Conservation (phyloP, 1,284 basidiomycete species). For the Amylostereum chailletii region DNA sequence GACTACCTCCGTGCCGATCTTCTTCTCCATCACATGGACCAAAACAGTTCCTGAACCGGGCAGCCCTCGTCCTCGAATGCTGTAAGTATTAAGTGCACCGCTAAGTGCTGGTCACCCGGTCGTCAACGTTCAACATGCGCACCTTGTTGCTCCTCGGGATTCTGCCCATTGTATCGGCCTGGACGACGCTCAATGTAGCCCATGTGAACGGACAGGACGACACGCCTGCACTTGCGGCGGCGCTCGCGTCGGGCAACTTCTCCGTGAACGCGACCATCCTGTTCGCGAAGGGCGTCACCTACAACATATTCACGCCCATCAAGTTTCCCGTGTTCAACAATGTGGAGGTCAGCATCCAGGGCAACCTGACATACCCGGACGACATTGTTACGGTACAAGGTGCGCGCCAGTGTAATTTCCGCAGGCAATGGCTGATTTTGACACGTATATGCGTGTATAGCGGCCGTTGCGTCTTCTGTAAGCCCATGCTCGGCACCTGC, state of each 20-base stretch:
- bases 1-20: too few species aligned
- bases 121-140: background rate
- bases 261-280: constrained; percentile 42
- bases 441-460: constrained; percentile 1
- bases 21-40: too few species aligned
- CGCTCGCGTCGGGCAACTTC: constrained; percentile 29
- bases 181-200: constrained; percentile 43
- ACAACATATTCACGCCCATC: constrained; percentile 52
- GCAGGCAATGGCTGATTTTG: background rate
- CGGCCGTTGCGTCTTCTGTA: constrained; percentile 25
- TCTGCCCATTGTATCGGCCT: constrained; percentile 21
- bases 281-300: constrained; percentile 45
- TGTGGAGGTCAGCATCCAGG: constrained; percentile 48
- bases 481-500: constrained; percentile 11
- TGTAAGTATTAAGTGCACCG: too few species aligned
- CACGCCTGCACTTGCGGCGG: constrained; percentile 35
- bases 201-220: constrained; percentile 42
- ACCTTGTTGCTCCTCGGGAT: background rate
- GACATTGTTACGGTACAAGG: constrained; percentile 49
- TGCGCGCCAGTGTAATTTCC: constrained; percentile 14
- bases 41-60: too few species aligned
- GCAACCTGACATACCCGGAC: constrained; percentile 47
- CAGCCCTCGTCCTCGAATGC: too few species aligned
- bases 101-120: background rate
- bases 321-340: constrained; percentile 46